Base-by-base conservation (phyloP, 1,284 basidiomycete genomes). In the Cutaneotrichosporon cavernicola region DNA sequence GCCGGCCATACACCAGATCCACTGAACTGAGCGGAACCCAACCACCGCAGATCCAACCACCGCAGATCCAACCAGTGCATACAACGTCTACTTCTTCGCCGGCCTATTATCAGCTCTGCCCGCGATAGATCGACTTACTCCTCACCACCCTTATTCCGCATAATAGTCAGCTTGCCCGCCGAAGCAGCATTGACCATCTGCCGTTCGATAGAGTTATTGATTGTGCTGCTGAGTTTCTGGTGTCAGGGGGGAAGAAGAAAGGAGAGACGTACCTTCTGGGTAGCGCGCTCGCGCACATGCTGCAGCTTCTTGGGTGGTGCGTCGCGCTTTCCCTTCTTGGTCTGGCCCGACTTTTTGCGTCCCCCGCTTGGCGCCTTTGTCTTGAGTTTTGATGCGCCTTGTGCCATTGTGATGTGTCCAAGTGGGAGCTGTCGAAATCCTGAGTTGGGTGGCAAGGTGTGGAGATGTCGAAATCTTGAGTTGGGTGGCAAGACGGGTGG, bases 151-250 rank as follows among this genome's bases (percentile, higher is more conserved):
- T 70, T 73, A 60, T 66, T 68, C 67, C 86, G 81, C 91, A 95
- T 91, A 78, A 95, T 93, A 31, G 90, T 91, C 65, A 94, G 83
- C 78, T 91, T 91, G 60, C 80, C 80, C 46, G 87, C 84, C 7
- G 89, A 90, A 13, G 92, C 91, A n/a, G 91, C 90, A 60, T 87
- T 83, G 34, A 91, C 90, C 87, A 92, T 90, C 80, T 94, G 91
- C 64, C 86, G 84, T 80, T 96, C 92, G 72, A 96, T 92, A 36
- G 89, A 90, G 76, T 87, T 87, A 77, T 90, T 92, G 76, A 95
- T 93, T 81, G 92, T 92, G 62, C 90, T 88, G 67, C 89, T 90
- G 67, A 96, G 83, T 72, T 85, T 83, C 92, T 94, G 76, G 26
- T 26, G 26, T 26, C 26, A 26, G 26, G 26, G 26, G 26, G 26